These are phyloP conservation scores for Xylaria longipes DNA, from an alignment of 495 filamentous ascomycete species.

Conservation along the genomic window DNA sequence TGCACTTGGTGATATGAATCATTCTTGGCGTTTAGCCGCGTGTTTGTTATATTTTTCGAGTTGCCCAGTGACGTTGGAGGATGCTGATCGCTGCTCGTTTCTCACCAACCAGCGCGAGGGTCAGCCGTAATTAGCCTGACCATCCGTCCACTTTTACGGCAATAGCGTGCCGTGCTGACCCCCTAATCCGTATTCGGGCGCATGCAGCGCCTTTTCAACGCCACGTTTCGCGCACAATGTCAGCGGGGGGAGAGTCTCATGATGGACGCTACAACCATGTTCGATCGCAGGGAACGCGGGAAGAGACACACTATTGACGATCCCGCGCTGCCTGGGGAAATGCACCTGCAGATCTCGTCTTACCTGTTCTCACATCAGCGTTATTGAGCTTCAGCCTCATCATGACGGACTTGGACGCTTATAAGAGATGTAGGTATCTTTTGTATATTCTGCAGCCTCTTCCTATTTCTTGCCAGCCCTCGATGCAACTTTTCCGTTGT, in stretches of 20 bases:
- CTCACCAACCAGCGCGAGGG: not conserved
- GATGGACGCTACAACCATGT: not conserved
- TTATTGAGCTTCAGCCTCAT: slow-evolving; percentile 1
- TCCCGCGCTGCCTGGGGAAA: not conserved
- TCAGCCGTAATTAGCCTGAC: slow-evolving; percentile 2
- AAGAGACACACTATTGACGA: not conserved
- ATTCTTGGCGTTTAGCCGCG: not conserved
- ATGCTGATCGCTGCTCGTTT: slow-evolving; percentile 3
- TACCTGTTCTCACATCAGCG: slow-evolving; percentile 19
- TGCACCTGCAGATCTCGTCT: slow-evolving; percentile 2
- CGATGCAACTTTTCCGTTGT: not conserved
- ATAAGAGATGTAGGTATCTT: not conserved
- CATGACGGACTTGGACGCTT: not conserved
- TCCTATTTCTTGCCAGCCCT: not conserved
- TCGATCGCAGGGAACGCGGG: not conserved
- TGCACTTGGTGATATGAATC: not conserved
- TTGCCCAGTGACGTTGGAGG: slow-evolving; percentile 4
- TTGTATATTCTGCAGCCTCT: not conserved
- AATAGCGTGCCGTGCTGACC: slow-evolving; percentile 17
- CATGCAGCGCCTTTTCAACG: not conserved
- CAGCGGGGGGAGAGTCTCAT: not conserved
- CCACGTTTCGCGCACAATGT: slow-evolving; percentile 2
- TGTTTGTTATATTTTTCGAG: not conserved
- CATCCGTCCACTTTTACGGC: not conserved
- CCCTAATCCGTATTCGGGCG: slow-evolving; percentile 9